A percentile compares a stretch with the other conserved stretches of the same genome.
Conservation (phyloP, 331 rosid genomes). For the Quercus phellos region DNA sequence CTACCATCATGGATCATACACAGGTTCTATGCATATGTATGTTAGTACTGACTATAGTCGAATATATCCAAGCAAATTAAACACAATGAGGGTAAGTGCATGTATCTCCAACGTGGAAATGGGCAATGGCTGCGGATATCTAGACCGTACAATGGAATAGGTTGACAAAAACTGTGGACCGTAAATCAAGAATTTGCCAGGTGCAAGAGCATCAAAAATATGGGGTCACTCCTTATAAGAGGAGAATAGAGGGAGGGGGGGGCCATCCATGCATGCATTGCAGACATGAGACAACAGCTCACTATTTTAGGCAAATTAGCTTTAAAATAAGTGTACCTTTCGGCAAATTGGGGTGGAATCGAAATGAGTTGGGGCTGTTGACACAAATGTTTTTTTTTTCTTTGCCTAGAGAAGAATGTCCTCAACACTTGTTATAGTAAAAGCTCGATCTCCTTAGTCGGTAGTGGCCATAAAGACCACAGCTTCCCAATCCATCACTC, state of each 20-base stretch:
- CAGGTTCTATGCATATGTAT: no score
- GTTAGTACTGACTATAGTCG: no score
- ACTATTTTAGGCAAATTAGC: neutral
- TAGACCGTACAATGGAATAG: constrained; percentile 1
- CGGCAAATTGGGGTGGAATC: constrained; percentile 12
- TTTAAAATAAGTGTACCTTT: constrained; percentile 7
- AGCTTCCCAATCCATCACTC: constrained; percentile 18
- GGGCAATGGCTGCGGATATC: neutral
- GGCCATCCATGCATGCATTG: neutral
- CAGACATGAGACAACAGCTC: neutral
- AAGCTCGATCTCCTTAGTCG: constrained; percentile 10
- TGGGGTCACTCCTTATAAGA: neutral
- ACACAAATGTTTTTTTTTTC: constrained; percentile 19
- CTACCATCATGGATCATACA: no score
- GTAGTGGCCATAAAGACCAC: constrained; percentile 27
- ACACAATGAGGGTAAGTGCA: neutral
- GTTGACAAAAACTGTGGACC: neutral
- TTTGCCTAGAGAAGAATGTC: constrained; percentile 28
- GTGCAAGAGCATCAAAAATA: neutral
- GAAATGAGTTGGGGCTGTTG: neutral
- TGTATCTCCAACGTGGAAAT: constrained; percentile 9
- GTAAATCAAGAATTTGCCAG: constrained; percentile 20
- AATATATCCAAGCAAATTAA: neutral
- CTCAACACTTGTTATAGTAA: constrained; percentile 30
- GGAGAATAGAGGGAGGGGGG: neutral